Conservation (phyloP, 305 asterid genomes). For the Rubia tinctorum region DNA sequence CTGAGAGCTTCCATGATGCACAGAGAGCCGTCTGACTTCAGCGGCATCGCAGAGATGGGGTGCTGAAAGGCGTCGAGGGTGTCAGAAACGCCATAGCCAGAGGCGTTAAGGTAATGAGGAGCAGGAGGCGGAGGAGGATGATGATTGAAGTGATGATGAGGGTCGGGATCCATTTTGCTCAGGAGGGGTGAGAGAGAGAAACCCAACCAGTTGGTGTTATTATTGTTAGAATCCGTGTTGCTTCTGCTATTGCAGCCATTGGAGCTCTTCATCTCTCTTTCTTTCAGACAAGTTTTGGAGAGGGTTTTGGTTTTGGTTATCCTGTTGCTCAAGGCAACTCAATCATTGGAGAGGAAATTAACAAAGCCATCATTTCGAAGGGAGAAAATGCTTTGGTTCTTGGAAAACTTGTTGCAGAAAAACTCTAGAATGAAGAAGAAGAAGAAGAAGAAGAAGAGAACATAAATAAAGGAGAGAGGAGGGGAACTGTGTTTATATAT, state of each 20-base stretch:
- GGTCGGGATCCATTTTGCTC: conserved; percentile 54
- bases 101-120: conserved; percentile 19
- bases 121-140: conserved; percentile 27
- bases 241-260: conserved; percentile 21
- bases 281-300: background rate
- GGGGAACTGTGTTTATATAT: conserved; percentile 10
- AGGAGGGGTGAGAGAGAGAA: conserved; percentile 70
- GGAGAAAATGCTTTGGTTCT: conserved; percentile 11
- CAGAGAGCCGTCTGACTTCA: conserved; percentile 73
- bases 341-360: conserved; percentile 48
- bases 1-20: conserved; percentile 64
- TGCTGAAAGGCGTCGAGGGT: conserved; percentile 35
- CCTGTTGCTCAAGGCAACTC: conserved; percentile 42
- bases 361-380: conserved; percentile 51
- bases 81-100: conserved; percentile 31
- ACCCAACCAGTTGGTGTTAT: conserved; percentile 53
- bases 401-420: conserved; percentile 25
- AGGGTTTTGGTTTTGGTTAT: conserved; percentile 4
- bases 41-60: conserved; percentile 54
- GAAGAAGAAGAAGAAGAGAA: conserved; percentile 23
- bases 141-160: conserved; percentile 23
- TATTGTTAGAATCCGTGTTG: conserved; percentile 9
- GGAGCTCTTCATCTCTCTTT: conserved; percentile 45
- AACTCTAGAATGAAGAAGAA: conserved; percentile 22
- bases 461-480: background rate